Base-by-base conservation (phyloP, 208 protist genomes). In the Novymonas esmeraldas region DNA sequence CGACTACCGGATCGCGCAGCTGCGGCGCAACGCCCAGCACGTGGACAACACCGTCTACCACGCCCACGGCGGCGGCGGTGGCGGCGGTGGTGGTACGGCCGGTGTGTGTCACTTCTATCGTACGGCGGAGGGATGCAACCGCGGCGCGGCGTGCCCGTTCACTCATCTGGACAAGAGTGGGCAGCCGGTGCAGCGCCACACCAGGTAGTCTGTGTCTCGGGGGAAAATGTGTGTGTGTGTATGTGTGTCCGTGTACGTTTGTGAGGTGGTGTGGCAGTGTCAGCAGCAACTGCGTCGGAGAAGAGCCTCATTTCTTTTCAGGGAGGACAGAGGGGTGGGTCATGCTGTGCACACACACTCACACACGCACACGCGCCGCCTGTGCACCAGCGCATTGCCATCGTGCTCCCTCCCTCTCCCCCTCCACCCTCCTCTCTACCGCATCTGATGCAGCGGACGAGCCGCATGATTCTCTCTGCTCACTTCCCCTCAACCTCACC, bases 1-100 rank as follows among this genome's bases (percentile, higher is more conserved):
- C 44, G 80, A 87, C 59, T 94, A 94, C 61, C 77, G 88, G 13
- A 77, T 92, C 24, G 76, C 74, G 20, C 88, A 94, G 68, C 79
- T 94, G 48, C 75, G 82, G 14, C 76, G 81, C 20, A 92, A 92
- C 65, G 83, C 82, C 22, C 80, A 79, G 49, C 85, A 92, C 60
- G 78, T 88, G 22, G 81, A 87, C 64, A 89, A 79, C 55, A 74
- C 62, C 16, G 48, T 80, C 51, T 88, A 73, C 56, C 69, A 70
- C 64, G 31, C 54, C 10, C 36, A 58, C 18, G 60, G 33, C 38
- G 31, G 31, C 20, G 57, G 36, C 42, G 33, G 5, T 7, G 42
- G 59, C 13, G 10, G n/a, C 24, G 28, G 13, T 16, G 14, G 2
- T 7, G 56, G 6, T 31, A 29, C 29, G 24, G 39, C 29, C 10